Percentiles rank a stretch among this genome's conserved stretches.
Conservation (phyloP, 1,139 yeast species). For the Geotrichum macrosporum region DNA sequence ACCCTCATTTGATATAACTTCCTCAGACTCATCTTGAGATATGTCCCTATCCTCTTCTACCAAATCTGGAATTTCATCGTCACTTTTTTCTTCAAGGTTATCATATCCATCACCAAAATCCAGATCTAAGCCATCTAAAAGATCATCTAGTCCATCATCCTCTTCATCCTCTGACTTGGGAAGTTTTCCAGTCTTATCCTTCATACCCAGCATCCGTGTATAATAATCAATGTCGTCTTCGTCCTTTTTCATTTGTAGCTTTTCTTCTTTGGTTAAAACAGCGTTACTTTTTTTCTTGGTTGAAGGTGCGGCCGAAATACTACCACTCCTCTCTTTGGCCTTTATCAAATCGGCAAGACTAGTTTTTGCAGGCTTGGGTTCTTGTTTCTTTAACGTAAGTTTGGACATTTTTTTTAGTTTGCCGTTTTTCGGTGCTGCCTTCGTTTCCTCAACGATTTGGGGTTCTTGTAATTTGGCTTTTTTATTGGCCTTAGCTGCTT, state of each 20-base stretch:
- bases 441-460: conserved; percentile 40
- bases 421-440: conserved; percentile 44
- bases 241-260: conserved; percentile 39
- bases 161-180: conserved; percentile 45
- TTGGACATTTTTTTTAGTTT: conserved; percentile 28
- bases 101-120: conserved; percentile 47
- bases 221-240: conserved; percentile 79
- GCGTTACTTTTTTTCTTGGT: conserved; percentile 16
- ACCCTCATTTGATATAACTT: conserved; percentile 25
- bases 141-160: conserved; percentile 66
- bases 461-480: conserved; percentile 20
- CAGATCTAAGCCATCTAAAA: conserved; percentile 71
- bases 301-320: background rate
- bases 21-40: conserved; percentile 15
- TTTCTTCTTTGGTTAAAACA: conserved; percentile 18
- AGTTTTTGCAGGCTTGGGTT: conserved; percentile 9
- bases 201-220: conserved; percentile 75
- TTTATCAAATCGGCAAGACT: conserved; percentile 21
- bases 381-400: conserved; percentile 16
- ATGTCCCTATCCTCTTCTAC: background rate
- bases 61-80: conserved; percentile 19
- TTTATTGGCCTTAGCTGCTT: conserved; percentile 39
- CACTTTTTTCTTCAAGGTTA: conserved; percentile 30
- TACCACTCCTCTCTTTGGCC: conserved; percentile 3
- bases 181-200: conserved; percentile 42